Conservation (phyloP, 495 filamentous ascomycete species). For the Tuber magnatum region DNA sequence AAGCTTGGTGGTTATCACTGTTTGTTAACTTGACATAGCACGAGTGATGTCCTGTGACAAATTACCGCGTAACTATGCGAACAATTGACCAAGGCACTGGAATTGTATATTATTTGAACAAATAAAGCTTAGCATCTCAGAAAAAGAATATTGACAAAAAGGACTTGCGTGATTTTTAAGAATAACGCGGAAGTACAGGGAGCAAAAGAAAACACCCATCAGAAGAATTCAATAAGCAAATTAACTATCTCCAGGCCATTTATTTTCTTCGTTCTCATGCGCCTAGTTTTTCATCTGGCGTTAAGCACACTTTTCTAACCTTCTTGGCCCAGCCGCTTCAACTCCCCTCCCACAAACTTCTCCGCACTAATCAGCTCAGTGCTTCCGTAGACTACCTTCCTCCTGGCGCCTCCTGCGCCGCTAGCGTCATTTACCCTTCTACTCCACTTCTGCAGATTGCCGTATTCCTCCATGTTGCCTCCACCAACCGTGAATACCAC, state of each 20-base stretch:
- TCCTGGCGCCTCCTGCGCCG: slow-evolving; percentile 50
- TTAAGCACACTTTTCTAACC: slow-evolving; percentile 38
- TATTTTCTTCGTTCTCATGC: background rate
- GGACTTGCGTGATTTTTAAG: background rate
- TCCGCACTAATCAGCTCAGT: slow-evolving; percentile 88
- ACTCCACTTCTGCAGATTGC: slow-evolving; percentile 95
- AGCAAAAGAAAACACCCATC: background rate
- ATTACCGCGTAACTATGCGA: background rate
- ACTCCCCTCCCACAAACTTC: slow-evolving; percentile 73
- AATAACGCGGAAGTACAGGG: background rate
- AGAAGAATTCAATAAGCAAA: background rate
- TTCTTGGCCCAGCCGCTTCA: slow-evolving; percentile 70
- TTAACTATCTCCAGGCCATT: background rate
- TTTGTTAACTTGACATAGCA: background rate
- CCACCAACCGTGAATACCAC: slow-evolving; percentile 96
- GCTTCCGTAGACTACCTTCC: slow-evolving; percentile 88
- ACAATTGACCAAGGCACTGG: background rate
- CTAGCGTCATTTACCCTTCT: slow-evolving; percentile 54
- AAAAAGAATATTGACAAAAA: background rate
- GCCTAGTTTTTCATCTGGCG: background rate
- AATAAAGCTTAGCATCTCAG: background rate
- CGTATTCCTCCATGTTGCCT: slow-evolving; percentile 98
- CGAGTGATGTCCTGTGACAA: background rate
- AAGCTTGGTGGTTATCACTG: background rate
- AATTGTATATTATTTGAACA: background rate